Base-by-base conservation (phyloP, 306 rosid genomes). In the Cucumis cinereus region DNA sequence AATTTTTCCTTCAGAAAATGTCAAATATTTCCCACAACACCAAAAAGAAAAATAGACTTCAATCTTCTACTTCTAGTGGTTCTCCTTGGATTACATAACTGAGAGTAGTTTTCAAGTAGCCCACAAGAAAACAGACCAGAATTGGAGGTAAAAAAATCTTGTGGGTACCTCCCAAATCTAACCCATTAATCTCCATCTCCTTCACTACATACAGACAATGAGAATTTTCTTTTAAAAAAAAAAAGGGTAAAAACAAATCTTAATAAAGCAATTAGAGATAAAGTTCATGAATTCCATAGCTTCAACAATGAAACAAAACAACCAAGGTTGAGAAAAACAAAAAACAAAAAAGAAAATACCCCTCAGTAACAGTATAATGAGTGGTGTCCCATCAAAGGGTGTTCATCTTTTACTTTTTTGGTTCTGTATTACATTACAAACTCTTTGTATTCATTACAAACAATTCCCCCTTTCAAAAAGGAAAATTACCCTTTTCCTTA, bases 351-450 rank as follows among this genome's bases (percentile, higher is more conserved):
- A 69, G 5, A 30, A 30, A 30, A 30, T 30, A 30, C 35, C 75
- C 58, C 58, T 47, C 8, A 70, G 75, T 24, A 68, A 14, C 74
- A 72, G 76, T 72, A 72, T 61, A 61, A 61, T 76, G 79, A 61
- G 79, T 61, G 72, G 11, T 76, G 79, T 76, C 79, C 28, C 69
- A 60, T 38, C 43, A 57, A 54, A 62, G 35, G 22, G 24, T 17
- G 9, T 76, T 60, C 30, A 26, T 56, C 75, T 71, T 24, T 71
- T 60, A 16, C 20, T 43, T 45, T 57, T 60, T 76, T 76, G 54
- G 64, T n/a, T 59, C 8, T 20, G 69, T 43, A 43, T 57, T 58
- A 40, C 78, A 75, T 40, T 41, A 40, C 78, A 58, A 43, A 16
- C 67, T 45, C 79, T 60, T 26, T 76, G 72, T 40, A 59, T 43